A percentile compares a stretch with the other conserved stretches of the same genome.
These are phyloP conservation scores for Vickermania spadyakhi DNA, from an alignment of 208 protist genomes.

Conservation along the genomic window DNA sequence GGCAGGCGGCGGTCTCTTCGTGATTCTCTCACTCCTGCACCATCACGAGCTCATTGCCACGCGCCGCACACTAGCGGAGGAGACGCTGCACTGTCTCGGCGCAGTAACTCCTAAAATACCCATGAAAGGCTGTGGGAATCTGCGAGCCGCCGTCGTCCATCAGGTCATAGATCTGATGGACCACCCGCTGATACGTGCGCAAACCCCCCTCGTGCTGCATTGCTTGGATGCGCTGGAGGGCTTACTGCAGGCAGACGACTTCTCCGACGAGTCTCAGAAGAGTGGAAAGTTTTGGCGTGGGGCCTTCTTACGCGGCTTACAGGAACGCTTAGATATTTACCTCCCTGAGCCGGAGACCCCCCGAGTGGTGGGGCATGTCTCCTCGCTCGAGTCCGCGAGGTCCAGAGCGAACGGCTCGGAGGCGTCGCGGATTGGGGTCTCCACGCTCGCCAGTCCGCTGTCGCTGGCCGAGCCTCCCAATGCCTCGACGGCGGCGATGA, in stretches of 20 bases:
- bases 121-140: neutral
- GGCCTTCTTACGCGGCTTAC: neutral
- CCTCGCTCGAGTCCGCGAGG: no score
- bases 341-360: neutral
- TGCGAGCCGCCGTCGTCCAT: neutral
- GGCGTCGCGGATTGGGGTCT: neutral
- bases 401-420: neutral
- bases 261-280: neutral
- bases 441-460: neutral
- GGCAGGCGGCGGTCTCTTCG: conserved; percentile 15
- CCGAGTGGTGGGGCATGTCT: neutral
- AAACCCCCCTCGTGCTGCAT: conserved; percentile 15
- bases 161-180: conserved; percentile 22
- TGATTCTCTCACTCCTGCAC: conserved; percentile 16
- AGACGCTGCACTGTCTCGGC: conserved; percentile 56
- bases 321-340: neutral
- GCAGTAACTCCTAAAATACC: neutral
- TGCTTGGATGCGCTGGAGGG: conserved; percentile 24
- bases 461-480: neutral
- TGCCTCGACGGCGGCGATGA: neutral
- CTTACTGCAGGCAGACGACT: conserved; percentile 12
- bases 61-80: conserved; percentile 29
- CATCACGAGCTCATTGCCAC: conserved; percentile 19
- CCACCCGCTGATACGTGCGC: conserved; percentile 11
- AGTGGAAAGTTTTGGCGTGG: neutral